Base-by-base conservation (phyloP, 805 yeast genomes). In the Yarrowia sp. region DNA sequence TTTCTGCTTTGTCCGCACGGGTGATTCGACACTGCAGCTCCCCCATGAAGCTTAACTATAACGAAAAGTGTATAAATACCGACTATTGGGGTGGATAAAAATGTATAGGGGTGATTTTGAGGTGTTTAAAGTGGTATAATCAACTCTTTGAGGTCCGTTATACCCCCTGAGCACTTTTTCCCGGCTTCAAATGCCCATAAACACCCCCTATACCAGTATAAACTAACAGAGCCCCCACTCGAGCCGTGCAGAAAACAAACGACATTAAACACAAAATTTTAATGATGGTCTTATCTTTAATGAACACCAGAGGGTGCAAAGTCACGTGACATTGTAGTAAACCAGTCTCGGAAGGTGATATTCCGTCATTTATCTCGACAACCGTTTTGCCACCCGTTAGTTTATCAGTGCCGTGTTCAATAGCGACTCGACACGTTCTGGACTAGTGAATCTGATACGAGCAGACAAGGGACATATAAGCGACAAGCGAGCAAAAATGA, bases 1-100 rank as follows among this genome's bases (percentile, higher is more conserved):
- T 44, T 22, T 10, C 14, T n/a, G n/a, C 22, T 28, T 0, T 4
- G 9, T 16, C 32, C 24, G 38, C 7, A 21, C 4, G 28, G 4
- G 38, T 48, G 54, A 48, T 48, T 48, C 54, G 26, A 32, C 54
- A 48, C 26, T 48, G 54, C 54, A 48, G 26, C 38, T 21, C 38
- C 16, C n/a, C n/a, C 17, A 19, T 10, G 22, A 46, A 46, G 33
- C 11, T 17, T 46, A 46, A 46, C 33, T n/a, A 4, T 28, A 24
- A 24, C 7, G 11, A 12, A 17, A 17, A 3, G 19, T 9, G 17
- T 17, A 17, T 17, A 12, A 1, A 3, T 9, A 9, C 21, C 6
- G 17, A 8, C 22, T 36, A 22, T 12, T 21, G 41, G 22, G 9
- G 12, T 21, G 22, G 8, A 0, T 35, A n/a, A 2, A n/a, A 16